Conservation (phyloP, 164 flowering plant species). For the Euptelea pleiosperma region DNA sequence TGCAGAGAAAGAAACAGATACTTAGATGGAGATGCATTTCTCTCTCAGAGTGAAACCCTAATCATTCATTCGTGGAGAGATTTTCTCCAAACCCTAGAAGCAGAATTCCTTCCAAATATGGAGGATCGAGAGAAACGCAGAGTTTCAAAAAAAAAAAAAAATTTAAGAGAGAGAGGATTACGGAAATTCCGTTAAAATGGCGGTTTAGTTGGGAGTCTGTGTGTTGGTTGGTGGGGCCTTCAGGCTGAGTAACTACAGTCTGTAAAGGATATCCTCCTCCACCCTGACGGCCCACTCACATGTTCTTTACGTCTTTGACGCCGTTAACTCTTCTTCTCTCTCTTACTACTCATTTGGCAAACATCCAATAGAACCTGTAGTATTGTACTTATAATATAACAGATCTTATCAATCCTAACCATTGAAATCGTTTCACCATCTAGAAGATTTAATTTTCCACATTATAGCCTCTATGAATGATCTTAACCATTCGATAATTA, state of each 20-base stretch:
- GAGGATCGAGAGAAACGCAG: conserved; percentile 1
- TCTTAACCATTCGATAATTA: too few relatives aligned
- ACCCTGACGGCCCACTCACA: conserved; percentile 9
- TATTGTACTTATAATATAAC: neutral
- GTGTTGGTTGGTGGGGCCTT: conserved; percentile 26
- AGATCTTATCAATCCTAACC: neutral
- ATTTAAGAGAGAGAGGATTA: neutral
- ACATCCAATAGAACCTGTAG: neutral
- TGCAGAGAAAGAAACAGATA: conserved; percentile 9
- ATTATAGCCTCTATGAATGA: too few relatives aligned
- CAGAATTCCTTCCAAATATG: neutral
- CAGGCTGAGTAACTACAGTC: conserved; percentile 41
- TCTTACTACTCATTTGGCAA: neutral
- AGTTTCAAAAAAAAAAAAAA: neutral
- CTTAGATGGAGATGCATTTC: conserved; percentile 24
- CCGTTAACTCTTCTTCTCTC: neutral
- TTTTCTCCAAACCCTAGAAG: conserved; percentile 26
- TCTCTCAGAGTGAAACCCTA: conserved; percentile 15
- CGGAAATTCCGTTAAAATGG: conserved; percentile 33
- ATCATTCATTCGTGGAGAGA: conserved; percentile 11
- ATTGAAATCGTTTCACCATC: too few relatives aligned
- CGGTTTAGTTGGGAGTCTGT: conserved; percentile 17
- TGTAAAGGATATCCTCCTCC: conserved; percentile 28
- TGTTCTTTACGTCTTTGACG: conserved; percentile 6
- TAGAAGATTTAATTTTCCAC: too few relatives aligned